Base-by-base conservation (phyloP, 306 rosid genomes). In the Cucurbita moschata region DNA sequence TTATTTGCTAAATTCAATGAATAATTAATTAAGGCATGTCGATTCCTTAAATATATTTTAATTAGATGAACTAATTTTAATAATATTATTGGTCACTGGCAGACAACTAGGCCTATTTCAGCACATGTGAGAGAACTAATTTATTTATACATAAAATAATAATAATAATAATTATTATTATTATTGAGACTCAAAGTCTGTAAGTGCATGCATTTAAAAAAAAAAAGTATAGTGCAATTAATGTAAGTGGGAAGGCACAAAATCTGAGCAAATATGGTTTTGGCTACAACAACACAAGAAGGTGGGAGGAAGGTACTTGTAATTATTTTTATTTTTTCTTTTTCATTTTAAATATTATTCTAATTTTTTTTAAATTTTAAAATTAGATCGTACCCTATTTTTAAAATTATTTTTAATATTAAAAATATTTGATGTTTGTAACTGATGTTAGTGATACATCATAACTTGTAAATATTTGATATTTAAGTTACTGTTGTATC, bases 231-330 rank as follows among this genome's bases (percentile, higher is more conserved):
- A 37, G 23, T 10, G 21, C 30, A 63, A 63, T 39, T 63, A 63
- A 66, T 66, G 72, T 44, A 66, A 66, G 72, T 66, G 54, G 72
- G 54, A 66, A 66, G 72, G 54, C 54, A 66, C 72, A 38, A 66
- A 66, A 42, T 42, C 3, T 18, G 37, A 40, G 51, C 7, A 39
- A 38, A 62, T 39, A 13, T 61, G 19, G 16, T 35, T 26, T 23
- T 6, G 5, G 26, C n/a, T 6, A 30, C 35, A 0, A 63, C 14
- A 63, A 63, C 12, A 7, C 39, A 10, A 40, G 71, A 65, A 65
- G 71, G 52, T 65, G 71, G 71, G 71, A 65, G 71, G 71, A 42
- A 65, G n/a, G 23, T 62, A 35, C 67, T 59, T 59, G 0, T 0
- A 11, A 9, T 21, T 23, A 4, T 0, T 2, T 2, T 11, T 58